Base-by-base conservation (phyloP, 495 filamentous ascomycete genomes). In the Penicillium antarcticum region DNA sequence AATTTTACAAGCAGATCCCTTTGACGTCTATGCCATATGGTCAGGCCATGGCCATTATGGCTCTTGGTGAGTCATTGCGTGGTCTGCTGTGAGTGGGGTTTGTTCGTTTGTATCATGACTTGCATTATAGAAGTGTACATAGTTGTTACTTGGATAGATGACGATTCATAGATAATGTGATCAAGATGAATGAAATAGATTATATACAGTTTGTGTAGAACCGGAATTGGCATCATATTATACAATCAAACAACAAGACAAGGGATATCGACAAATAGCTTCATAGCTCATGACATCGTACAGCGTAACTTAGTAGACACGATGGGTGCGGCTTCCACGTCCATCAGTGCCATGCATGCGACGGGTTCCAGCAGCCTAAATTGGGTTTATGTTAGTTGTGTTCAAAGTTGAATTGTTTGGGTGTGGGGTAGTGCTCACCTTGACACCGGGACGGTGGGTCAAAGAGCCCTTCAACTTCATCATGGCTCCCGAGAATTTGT, bases 31-130 rank as follows among this genome's bases (percentile, higher is more conserved):
- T 90, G 87, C 87, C 85, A 19, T 89, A 88, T 58, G 87, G 87
- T 1, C 87, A 89, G 61, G 84, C 86, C 0, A 89, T 89, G 86
- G 85, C 84, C 1, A 85, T 87, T 26, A 85, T 88, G 79, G 82
- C 82, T 0, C 58, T 88, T 47, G 84, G 78, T 9, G 86, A 89
- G 63, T 83, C 84, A 50, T 57, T 86, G 52, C 69, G 84, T 11
- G 47, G 5, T 31, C n/a, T 49, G 5, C 31, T 49, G 1, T 49
- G 18, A 49, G 4, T 3, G n/a, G 1, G 13, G 11, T 5, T 33
- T 11, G 16, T 11, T 1, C 9, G 9, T 13, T 37, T 38, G 45
- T 17, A 23, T 37, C 23, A 47, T 46, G 5, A 37, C 16, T 23
- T 38, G 23, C 12, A 26, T 38, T 5, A 47, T 47, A 47, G 45